Percentiles rank a stretch among this genome's conserved stretches.
These are phyloP conservation scores for Candida odintsovae DNA, from an alignment of 805 yeast genomes.

Conservation along the genomic window DNA sequence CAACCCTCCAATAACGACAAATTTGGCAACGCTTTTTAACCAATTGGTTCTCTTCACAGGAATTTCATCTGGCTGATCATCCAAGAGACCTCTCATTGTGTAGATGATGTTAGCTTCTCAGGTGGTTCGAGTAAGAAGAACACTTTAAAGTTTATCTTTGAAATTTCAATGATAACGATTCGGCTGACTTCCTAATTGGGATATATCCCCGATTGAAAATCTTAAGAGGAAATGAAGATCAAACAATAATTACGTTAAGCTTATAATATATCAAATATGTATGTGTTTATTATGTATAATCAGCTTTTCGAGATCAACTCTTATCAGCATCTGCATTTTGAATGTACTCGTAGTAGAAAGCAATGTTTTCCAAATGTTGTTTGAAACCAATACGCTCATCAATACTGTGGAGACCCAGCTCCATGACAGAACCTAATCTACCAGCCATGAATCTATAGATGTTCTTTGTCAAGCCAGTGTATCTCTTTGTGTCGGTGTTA, in stretches of 20 bases:
- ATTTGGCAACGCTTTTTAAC: too few species aligned
- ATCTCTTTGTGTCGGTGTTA: slow-evolving; percentile 65
- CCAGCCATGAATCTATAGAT: slow-evolving; percentile 47
- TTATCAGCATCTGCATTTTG: slow-evolving; percentile 32
- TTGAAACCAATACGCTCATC: slow-evolving; percentile 47
- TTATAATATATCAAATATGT: background rate
- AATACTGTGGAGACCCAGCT: slow-evolving; percentile 42
- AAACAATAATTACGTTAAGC: background rate
- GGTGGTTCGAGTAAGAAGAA: too few species aligned
- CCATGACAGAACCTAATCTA: background rate
- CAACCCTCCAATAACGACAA: too few species aligned
- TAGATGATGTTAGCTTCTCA: too few species aligned
- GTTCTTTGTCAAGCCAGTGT: slow-evolving; percentile 55
- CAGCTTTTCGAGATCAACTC: background rate
- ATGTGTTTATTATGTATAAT: too few species aligned
- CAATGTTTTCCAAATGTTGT: slow-evolving; percentile 47
- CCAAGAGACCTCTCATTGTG: too few species aligned
- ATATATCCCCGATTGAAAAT: background rate
- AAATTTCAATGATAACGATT: too few species aligned
- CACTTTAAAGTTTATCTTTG: too few species aligned
- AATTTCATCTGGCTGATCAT: too few species aligned
- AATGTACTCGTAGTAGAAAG: slow-evolving; percentile 44
- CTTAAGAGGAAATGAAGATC: too few species aligned
- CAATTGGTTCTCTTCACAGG: too few species aligned
- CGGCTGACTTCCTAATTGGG: too few species aligned